Percentiles rank a stretch among this genome's conserved stretches.
These are phyloP conservation scores for Phytophthora kernoviae DNA, from an alignment of 352 stramenopile genomes.

Conservation along the genomic window DNA sequence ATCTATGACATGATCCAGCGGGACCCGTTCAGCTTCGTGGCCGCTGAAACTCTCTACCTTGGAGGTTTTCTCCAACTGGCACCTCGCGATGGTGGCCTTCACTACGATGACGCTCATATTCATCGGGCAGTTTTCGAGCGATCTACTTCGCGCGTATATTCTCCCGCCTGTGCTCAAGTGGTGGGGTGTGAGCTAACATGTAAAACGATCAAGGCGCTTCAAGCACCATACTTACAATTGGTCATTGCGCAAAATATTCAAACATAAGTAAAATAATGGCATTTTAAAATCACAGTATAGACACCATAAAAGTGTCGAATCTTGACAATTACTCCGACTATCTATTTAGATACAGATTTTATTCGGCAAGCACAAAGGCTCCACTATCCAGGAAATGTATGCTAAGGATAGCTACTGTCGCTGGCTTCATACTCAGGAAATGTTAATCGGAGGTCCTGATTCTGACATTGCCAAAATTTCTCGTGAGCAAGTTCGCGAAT, in stretches of 20 bases:
- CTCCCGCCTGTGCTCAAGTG: too few species aligned
- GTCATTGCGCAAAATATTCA: too few species aligned
- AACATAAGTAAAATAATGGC: too few species aligned
- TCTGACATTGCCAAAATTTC: constrained; percentile 5
- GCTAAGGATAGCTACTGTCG: constrained; percentile 3
- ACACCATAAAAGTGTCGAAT: too few species aligned
- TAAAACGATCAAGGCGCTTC: too few species aligned
- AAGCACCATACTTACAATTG: too few species aligned
- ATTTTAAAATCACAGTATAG: too few species aligned
- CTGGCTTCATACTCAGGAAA: constrained; percentile 1
- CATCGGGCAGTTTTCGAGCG: constrained; percentile 80
- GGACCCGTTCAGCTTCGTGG: constrained; percentile 89
- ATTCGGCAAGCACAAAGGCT: constrained; percentile 5
- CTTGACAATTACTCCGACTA: too few species aligned
- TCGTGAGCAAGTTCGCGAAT: constrained; percentile 8
- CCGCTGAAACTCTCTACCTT: constrained; percentile 85
- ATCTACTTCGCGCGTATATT: constrained; percentile 67
- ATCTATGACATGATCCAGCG: constrained; percentile 84
- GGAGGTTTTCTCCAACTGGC: constrained; percentile 85
- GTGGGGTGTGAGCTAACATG: too few species aligned
- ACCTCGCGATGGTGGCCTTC: constrained; percentile 75
- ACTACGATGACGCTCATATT: constrained; percentile 86
- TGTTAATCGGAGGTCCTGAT: background rate
- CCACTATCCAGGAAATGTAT: constrained; percentile 5
- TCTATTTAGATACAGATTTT: too few species aligned